Percentiles rank a stretch among this genome's conserved stretches.
phyloP scores from a whole-genome alignment of 495 filamentous ascomycete species.

The Penicillium silybi region DNA sequence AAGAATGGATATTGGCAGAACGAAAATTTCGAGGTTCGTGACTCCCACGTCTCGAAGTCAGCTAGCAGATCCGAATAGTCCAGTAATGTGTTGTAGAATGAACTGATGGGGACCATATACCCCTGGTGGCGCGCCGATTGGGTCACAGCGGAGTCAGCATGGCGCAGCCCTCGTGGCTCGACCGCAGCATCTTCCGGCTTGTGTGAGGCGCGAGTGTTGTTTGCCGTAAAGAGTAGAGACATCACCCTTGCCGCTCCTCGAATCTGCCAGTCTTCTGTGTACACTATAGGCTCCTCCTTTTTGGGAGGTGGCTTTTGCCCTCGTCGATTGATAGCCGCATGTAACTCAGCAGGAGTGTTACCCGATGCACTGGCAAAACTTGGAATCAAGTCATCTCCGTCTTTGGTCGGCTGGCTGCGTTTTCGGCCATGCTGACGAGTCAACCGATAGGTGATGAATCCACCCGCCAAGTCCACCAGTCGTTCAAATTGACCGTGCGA shows the following conservation, averaged over 20 bases:
- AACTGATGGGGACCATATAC: slow-evolving; percentile 69
- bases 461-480: slow-evolving; percentile 68
- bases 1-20: slow-evolving; percentile 97
- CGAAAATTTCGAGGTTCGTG: slow-evolving; percentile 67
- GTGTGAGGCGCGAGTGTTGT: slow-evolving; percentile 50
- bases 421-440: slow-evolving; percentile 69
- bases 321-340: slow-evolving; percentile 69
- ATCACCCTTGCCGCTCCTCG: slow-evolving; percentile 77
- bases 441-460: slow-evolving; percentile 81
- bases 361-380: slow-evolving; percentile 59
- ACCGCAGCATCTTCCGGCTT: slow-evolving; percentile 25
- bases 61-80: slow-evolving; percentile 83
- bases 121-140: slow-evolving; percentile 49
- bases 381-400: slow-evolving; percentile 65
- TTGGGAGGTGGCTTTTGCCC: slow-evolving; percentile 42
- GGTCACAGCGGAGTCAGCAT: slow-evolving; percentile 24
- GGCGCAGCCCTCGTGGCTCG: slow-evolving; percentile 12
- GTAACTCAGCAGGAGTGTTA: slow-evolving; percentile 64
- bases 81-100: slow-evolving; percentile 83
- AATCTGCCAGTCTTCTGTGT: slow-evolving; percentile 90
- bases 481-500: slow-evolving; percentile 64
- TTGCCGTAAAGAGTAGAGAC: slow-evolving; percentile 79
- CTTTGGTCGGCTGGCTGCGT: slow-evolving; percentile 48
- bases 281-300: slow-evolving; percentile 53
- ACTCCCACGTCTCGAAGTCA: slow-evolving; percentile 90